Conservation (phyloP, 1,284 basidiomycete species). For the Leccinum fuscescens region DNA sequence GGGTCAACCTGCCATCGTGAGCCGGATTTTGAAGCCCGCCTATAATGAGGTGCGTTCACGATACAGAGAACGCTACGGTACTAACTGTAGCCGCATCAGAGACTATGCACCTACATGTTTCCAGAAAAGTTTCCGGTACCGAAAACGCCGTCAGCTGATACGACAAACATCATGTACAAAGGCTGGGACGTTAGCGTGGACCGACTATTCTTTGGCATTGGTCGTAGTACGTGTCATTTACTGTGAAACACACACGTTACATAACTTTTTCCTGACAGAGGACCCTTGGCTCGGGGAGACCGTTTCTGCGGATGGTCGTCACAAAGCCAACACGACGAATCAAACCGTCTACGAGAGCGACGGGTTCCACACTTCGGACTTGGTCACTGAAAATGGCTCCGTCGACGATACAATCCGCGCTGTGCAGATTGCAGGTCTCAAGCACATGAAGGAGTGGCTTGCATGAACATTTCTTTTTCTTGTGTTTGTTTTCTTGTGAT, state of each 20-base stretch:
- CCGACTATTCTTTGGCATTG: slow-evolving; percentile 68
- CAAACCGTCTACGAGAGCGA: slow-evolving; percentile 58
- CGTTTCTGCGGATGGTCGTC: slow-evolving; percentile 54
- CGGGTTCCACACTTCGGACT: slow-evolving; percentile 69
- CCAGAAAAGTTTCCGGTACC: slow-evolving; percentile 49
- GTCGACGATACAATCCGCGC: slow-evolving; percentile 51
- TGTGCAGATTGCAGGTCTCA: slow-evolving; percentile 51
- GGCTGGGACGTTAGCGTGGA: slow-evolving; percentile 62
- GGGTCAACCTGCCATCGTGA: slow-evolving; percentile 51
- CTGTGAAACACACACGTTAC: background rate
- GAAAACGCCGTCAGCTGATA: slow-evolving; percentile 38
- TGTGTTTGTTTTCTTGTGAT: background rate
- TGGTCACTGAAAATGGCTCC: slow-evolving; percentile 40
- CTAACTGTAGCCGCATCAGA: slow-evolving; percentile 34
- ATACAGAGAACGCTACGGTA: background rate
- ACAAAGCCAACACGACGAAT: slow-evolving; percentile 45
- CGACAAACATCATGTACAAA: slow-evolving; percentile 50
- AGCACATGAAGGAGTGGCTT: slow-evolving; percentile 52
- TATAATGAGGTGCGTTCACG: slow-evolving; percentile 50
- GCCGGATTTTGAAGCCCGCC: slow-evolving; percentile 55
- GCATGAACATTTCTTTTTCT: background rate
- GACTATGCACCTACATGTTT: slow-evolving; percentile 64
- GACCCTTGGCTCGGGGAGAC: slow-evolving; percentile 76
- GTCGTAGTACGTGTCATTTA: slow-evolving; percentile 46
- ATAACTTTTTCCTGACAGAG: slow-evolving; percentile 36